A percentile compares a stretch with the other conserved stretches of the same genome.
phyloP scores from a whole-genome alignment of 495 filamentous ascomycete species.

The Penicillium psychrofluorescens region DNA sequence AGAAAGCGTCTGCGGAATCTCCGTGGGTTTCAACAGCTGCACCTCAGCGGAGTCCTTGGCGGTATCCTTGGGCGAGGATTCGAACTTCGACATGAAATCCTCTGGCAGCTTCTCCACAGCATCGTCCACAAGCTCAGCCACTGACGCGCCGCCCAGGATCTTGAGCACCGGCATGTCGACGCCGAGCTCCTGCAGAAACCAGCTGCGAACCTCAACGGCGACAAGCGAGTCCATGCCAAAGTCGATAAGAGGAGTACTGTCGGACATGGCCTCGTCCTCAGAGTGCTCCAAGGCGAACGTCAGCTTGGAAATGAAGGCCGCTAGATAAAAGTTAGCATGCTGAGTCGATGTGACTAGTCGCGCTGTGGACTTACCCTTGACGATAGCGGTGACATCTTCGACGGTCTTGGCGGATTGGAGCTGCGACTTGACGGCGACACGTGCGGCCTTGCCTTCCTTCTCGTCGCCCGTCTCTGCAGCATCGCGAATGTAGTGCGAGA shows the following conservation, averaged over 20 bases:
- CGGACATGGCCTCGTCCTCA: not conserved
- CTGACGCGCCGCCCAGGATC: slow-evolving; percentile 25
- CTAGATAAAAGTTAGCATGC: not conserved
- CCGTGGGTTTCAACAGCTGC: too few relatives aligned
- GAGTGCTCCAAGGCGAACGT: slow-evolving; percentile 2
- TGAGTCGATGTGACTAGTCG: not conserved
- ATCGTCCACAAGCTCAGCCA: slow-evolving; percentile 9
- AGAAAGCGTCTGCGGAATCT: not conserved
- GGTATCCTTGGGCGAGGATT: too few relatives aligned
- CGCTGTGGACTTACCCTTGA: too few relatives aligned
- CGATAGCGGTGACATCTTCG: slow-evolving; percentile 2
- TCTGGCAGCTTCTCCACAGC: slow-evolving; percentile 5
- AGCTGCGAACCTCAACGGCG: slow-evolving; percentile 52
- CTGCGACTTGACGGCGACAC: slow-evolving; percentile 15
- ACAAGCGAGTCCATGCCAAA: slow-evolving; percentile 46
- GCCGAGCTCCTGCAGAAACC: slow-evolving; percentile 38
- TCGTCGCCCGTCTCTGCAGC: slow-evolving; percentile 35
- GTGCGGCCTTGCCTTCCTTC: slow-evolving; percentile 7
- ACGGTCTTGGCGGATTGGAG: slow-evolving; percentile 11
- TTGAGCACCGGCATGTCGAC: slow-evolving; percentile 40
- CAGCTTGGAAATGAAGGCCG: slow-evolving; percentile 3
- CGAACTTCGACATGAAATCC: slow-evolving; percentile 3
- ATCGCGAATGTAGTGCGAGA: slow-evolving; percentile 24
- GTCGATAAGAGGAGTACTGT: slow-evolving; percentile 4
- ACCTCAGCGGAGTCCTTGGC: not conserved